Evolutionary conservation across 345 rosid species (phyloP).

Genomic region (Erysimum cheiranthoides): DNA sequence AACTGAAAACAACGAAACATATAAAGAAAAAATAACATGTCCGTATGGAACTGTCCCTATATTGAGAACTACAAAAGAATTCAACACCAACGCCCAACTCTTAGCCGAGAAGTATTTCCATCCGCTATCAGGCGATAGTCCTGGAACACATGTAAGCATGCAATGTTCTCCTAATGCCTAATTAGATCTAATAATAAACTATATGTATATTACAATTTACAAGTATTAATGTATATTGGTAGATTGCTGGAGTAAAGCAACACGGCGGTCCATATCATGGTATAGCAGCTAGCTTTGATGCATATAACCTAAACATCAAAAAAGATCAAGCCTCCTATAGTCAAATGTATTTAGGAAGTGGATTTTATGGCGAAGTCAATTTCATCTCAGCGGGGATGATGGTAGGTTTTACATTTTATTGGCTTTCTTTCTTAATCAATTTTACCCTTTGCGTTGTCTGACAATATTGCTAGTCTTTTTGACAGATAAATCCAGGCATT

Average conservation of each 20-base stretch:
- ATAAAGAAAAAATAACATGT: background rate
- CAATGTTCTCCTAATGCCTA: background rate
- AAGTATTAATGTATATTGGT: background rate
- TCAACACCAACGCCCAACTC: background rate
- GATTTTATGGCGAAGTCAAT: background rate
- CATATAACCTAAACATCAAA: background rate
- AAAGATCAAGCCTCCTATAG: slow-evolving; percentile 25
- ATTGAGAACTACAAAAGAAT: background rate
- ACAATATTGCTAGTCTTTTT: background rate
- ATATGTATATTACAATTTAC: background rate
- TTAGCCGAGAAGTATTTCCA: background rate
- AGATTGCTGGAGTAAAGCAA: slow-evolving; percentile 3
- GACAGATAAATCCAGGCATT: background rate
- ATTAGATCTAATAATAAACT: background rate
- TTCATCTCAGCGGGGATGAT: background rate
- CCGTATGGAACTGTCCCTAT: background rate
- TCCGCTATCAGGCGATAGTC: slow-evolving; percentile 8
- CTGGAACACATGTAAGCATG: slow-evolving; percentile 21
- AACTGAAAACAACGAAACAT: background rate
- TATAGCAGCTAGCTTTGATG: background rate
- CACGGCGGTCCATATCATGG: slow-evolving; percentile 10
- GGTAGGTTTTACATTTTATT: slow-evolving; percentile 9
- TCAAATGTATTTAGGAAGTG: slow-evolving; percentile 25
- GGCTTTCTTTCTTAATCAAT: background rate
- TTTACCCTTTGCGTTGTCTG: background rate